Percentiles rank a stretch among this genome's conserved stretches.
Conservation (phyloP, 2,329 filamentous ascomycete genomes). For the Beauveria australis region DNA sequence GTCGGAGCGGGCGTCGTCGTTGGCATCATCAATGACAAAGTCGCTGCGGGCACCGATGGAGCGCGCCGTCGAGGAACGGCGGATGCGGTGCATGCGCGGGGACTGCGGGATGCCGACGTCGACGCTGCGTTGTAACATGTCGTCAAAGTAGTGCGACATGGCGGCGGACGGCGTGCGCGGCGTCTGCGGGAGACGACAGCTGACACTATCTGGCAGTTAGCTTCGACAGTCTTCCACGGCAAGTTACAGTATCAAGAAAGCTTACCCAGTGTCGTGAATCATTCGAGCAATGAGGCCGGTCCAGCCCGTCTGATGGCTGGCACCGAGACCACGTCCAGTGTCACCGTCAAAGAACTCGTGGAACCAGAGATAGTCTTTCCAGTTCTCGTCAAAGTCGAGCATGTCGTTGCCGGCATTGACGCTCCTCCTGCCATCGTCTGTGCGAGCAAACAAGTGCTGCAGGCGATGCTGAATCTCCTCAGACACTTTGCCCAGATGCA, state of each 20-base stretch:
- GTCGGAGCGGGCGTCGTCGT: constrained; percentile 26
- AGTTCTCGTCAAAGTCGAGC: constrained; percentile 85
- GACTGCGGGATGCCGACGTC: constrained; percentile 29
- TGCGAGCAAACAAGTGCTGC: constrained; percentile 81
- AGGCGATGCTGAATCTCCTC: constrained; percentile 92
- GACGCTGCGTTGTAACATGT: constrained; percentile 55
- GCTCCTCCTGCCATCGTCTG: constrained; percentile 77
- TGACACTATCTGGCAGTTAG: constrained; percentile 55
- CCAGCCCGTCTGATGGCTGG: constrained; percentile 94
- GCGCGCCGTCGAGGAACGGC: constrained; percentile 72
- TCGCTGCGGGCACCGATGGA: constrained; percentile 81
- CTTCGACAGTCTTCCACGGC: background rate
- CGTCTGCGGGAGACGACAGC: constrained; percentile 85
- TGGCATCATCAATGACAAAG: constrained; percentile 35
- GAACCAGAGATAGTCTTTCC: constrained; percentile 83
- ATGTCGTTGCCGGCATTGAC: constrained; percentile 79
- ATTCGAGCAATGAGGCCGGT: constrained; percentile 91
- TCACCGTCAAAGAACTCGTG: constrained; percentile 97
- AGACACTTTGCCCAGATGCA: constrained; percentile 91
- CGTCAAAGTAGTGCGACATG: constrained; percentile 92
- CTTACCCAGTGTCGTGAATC: constrained; percentile 95
- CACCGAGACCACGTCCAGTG: constrained; percentile 77
- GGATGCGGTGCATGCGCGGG: constrained; percentile 45
- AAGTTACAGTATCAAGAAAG: constrained; percentile 13
- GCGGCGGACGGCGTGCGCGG: constrained; percentile 77